Conservation (phyloP, 768 basidiomycete species). For the Phlegmacium glaucopus region DNA sequence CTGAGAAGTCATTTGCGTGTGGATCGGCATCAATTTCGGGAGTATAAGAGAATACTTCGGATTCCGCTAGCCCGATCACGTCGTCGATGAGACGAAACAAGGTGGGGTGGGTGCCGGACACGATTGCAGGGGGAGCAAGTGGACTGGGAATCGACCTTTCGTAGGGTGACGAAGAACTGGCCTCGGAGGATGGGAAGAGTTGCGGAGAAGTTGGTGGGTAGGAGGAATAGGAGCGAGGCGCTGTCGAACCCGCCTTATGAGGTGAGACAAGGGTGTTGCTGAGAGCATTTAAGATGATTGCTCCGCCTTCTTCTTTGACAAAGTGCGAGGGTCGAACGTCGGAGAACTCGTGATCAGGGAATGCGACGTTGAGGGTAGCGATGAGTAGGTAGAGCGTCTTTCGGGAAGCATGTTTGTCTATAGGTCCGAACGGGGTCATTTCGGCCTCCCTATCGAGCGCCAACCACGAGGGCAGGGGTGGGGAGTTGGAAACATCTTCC, state of each 20-base stretch:
- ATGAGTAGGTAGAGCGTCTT: constrained; percentile 97
- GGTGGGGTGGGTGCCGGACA: constrained; percentile 83
- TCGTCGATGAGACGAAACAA: constrained; percentile 87
- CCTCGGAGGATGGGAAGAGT: constrained; percentile 73
- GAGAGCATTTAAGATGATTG: constrained; percentile 78
- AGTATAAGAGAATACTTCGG: constrained; percentile 92
- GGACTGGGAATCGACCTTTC: constrained; percentile 57
- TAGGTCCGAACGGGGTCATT: constrained; percentile 86
- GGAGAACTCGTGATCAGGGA: constrained; percentile 97
- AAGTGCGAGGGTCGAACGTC: constrained; percentile 90
- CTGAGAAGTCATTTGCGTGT: constrained; percentile 78
- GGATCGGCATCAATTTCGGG: constrained; percentile 95
- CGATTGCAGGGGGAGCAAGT: constrained; percentile 67
- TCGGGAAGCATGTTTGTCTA: constrained; percentile 78
- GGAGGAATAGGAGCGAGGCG: constrained; percentile 81
- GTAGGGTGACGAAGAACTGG: constrained; percentile 69
- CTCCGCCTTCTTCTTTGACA: constrained; percentile 75
- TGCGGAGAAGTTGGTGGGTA: constrained; percentile 73
- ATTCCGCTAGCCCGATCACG: constrained; percentile 85
- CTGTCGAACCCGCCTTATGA: constrained; percentile 58
- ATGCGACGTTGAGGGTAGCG: constrained; percentile 94
- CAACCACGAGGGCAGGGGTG: constrained; percentile 81
- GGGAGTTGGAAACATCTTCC: constrained; percentile 77
- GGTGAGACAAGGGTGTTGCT: constrained; percentile 80
- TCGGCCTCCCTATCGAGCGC: constrained; percentile 67